Evolutionary conservation across 2,329 filamentous ascomycete genomes (phyloP).

Genomic region (Trichoderma harzianum): DNA sequence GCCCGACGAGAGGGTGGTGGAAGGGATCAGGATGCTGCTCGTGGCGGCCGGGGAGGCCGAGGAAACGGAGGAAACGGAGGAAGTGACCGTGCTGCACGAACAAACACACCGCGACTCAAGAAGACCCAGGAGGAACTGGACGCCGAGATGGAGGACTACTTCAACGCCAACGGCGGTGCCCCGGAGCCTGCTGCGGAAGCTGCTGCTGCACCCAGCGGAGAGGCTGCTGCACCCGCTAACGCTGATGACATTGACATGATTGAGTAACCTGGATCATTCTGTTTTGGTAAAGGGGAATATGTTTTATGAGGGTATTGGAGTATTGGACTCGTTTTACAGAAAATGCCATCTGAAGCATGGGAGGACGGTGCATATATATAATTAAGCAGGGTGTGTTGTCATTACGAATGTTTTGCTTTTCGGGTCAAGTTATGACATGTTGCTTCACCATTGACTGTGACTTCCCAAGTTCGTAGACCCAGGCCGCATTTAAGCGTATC

Average conservation of each 20-base stretch:
- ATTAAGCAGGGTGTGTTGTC: conserved; percentile 13
- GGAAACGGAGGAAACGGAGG: conserved; percentile 27
- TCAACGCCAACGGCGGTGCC: conserved; percentile 47
- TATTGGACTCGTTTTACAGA: conserved; percentile 5
- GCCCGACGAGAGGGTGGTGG: conserved; percentile 41
- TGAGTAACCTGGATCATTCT: conserved; percentile 41
- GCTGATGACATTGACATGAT: conserved; percentile 70
- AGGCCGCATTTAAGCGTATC: not conserved
- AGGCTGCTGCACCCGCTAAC: conserved; percentile 27
- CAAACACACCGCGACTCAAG: conserved; percentile 60
- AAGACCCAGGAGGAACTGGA: conserved; percentile 93
- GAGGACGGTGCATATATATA: conserved; percentile 8
- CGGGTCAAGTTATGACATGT: not conserved
- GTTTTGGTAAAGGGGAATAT: conserved; percentile 25
- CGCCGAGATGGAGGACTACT: conserved; percentile 97
- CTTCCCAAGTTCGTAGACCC: not conserved
- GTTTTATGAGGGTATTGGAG: conserved; percentile 16
- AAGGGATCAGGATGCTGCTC: conserved; percentile 33
- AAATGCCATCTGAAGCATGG: conserved; percentile 9
- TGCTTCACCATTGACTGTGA: not conserved
- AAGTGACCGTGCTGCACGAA: conserved; percentile 45
- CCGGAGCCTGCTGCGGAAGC: conserved; percentile 19
- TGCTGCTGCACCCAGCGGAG: conserved; percentile 34
- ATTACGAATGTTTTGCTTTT: conserved; percentile 5
- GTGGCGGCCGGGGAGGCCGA: conserved; percentile 32